Conservation (phyloP, 495 filamentous ascomycete species). For the Niebla homalea region DNA sequence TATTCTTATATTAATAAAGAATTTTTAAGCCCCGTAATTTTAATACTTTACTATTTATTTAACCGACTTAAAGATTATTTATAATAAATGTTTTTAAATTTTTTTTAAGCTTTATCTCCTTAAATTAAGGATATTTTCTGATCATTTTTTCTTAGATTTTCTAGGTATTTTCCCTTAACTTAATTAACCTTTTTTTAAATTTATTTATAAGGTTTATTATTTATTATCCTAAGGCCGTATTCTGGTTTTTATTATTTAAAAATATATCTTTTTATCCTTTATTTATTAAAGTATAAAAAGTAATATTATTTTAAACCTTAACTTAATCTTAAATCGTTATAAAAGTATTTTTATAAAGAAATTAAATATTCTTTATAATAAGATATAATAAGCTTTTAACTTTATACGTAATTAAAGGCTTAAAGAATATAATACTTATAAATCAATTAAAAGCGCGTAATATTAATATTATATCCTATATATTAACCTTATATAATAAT, state of each 20-base stretch:
- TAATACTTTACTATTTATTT: no score
- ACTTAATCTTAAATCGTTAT: conserved; percentile 31
- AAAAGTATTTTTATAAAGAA: conserved; percentile 19
- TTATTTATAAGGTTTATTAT: no score
- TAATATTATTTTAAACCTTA: conserved; percentile 29
- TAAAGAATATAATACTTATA: conserved; percentile 32
- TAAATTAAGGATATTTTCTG: no score
- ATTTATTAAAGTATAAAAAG: conserved; percentile 26
- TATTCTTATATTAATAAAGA: no score
- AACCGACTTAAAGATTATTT: no score
- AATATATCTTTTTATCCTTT: conserved; percentile 14
- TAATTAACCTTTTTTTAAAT: no score
- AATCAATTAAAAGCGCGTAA: conserved; percentile 33
- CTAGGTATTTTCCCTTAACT: no score
- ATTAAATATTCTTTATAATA: conserved; percentile 34
- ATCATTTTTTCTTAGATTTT: no score
- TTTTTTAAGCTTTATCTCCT: no score
- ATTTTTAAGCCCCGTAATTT: no score
- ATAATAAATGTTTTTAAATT: no score
- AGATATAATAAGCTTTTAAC: conserved; percentile 43
- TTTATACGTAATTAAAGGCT: conserved; percentile 29
- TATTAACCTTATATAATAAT: conserved; percentile 32
- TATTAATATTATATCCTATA: conserved; percentile 23
- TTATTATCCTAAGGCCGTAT: no score
- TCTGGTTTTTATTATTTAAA: background rate